phyloP scores from a whole-genome alignment of 2,329 filamentous ascomycete genomes.

The Apiospora sp. region DNA sequence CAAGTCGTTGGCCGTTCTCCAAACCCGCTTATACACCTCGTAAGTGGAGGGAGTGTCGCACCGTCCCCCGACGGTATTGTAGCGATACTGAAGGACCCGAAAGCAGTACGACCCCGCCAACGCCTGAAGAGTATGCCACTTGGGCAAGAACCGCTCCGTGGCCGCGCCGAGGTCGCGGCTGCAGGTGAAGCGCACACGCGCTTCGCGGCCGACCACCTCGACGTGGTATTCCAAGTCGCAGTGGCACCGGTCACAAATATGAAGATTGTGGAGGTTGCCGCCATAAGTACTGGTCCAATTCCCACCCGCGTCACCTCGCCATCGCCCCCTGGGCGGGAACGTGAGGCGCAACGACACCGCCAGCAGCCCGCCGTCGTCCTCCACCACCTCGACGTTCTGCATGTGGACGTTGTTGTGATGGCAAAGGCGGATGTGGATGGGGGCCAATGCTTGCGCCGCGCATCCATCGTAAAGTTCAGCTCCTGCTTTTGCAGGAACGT shows the following conservation, averaged over 20 bases:
- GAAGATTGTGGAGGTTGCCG: background rate
- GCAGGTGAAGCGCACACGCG: constrained; percentile 8
- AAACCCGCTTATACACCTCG: background rate
- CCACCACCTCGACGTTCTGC: background rate
- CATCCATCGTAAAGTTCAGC: background rate
- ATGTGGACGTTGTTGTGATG: background rate
- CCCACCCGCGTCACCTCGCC: background rate
- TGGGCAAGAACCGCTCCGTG: background rate
- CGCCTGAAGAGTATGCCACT: background rate
- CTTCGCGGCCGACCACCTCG: background rate
- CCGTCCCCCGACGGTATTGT: background rate
- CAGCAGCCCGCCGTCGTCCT: background rate
- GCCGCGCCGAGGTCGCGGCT: background rate
- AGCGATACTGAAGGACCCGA: background rate
- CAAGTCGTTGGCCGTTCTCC: background rate
- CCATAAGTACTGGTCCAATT: background rate
- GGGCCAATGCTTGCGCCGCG: background rate
- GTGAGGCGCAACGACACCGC: background rate
- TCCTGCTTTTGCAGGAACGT: background rate
- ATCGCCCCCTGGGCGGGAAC: background rate
- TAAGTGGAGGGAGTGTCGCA: background rate
- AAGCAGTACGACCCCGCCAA: background rate
- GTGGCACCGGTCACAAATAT: background rate
- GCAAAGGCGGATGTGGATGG: background rate
- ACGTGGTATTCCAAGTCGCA: background rate